Evolutionary conservation across 192 early-diverging fungal species (phyloP).

Genomic region (Coemansia sp.): DNA sequence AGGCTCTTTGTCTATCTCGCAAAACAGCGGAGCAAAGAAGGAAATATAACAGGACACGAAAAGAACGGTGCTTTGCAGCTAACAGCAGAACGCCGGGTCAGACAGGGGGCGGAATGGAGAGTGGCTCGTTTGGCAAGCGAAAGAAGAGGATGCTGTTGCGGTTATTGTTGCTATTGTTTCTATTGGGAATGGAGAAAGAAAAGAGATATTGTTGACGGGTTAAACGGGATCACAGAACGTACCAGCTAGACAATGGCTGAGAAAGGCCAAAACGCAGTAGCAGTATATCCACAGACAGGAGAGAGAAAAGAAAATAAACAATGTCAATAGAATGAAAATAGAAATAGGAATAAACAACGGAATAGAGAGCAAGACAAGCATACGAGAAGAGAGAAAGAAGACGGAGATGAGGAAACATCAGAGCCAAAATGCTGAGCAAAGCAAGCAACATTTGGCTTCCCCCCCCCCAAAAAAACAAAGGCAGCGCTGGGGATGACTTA

Average conservation of each 20-base stretch:
- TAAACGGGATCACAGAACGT: background rate
- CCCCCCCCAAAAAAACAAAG: constrained; percentile 7
- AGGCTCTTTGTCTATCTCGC: background rate
- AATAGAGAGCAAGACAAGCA: background rate
- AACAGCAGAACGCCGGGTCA: no score
- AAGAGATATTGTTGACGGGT: no score
- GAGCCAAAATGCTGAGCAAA: background rate
- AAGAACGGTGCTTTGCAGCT: no score
- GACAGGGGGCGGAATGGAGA: no score
- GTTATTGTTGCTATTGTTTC: constrained; percentile 1
- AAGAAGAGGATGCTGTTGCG: background rate
- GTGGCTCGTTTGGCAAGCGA: background rate
- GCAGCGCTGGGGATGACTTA: background rate
- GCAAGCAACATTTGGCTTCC: background rate
- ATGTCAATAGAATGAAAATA: background rate
- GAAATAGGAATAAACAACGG: background rate
- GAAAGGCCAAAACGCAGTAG: constrained; percentile 3
- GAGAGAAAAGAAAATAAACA: background rate
- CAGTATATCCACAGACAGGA: background rate
- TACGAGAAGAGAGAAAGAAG: background rate
- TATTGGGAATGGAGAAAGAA: background rate
- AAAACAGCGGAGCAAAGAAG: background rate
- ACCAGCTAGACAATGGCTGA: background rate
- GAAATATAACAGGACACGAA: background rate
- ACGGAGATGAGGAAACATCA: background rate